A percentile compares a stretch with the other conserved stretches of the same genome.
Conservation (phyloP, 2,329 filamentous ascomycete genomes). For the Neofusicoccum kwambonambiense region DNA sequence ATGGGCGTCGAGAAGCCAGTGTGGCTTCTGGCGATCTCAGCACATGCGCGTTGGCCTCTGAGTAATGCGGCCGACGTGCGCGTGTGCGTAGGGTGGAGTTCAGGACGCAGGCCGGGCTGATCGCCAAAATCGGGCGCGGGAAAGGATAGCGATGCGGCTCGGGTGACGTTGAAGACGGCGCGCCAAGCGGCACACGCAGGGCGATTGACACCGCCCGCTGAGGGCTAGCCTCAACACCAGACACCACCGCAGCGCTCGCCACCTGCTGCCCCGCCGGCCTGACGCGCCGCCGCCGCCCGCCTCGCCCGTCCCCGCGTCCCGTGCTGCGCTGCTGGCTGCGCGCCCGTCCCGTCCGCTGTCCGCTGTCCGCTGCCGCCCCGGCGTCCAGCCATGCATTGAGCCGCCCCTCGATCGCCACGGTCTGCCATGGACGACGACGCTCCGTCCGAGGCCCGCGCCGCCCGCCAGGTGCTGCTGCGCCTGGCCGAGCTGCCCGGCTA, state of each 20-base stretch:
- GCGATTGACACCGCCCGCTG: neutral
- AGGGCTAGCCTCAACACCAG: neutral
- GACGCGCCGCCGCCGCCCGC: neutral
- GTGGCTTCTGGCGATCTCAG: constrained; percentile 15
- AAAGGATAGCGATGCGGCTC: constrained; percentile 14
- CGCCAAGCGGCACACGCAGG: constrained; percentile 2
- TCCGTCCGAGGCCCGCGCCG: constrained; percentile 26
- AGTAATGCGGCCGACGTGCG: constrained; percentile 7
- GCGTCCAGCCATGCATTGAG: constrained; percentile 14
- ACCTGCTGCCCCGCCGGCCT: neutral
- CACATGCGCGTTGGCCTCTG: constrained; percentile 8
- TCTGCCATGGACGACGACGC: constrained; percentile 16
- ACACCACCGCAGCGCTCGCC: neutral
- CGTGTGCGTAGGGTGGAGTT: neutral
- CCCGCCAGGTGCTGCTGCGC: constrained; percentile 33
- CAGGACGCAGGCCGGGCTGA: neutral
- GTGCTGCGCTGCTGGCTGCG: neutral
- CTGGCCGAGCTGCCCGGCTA: constrained; percentile 41
- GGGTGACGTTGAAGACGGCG: constrained; percentile 15
- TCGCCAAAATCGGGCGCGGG: constrained; percentile 1
- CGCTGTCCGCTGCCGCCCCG: neutral
- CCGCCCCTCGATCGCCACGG: constrained; percentile 5
- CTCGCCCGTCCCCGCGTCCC: neutral
- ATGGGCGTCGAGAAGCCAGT: constrained; percentile 17
- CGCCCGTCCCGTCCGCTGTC: neutral